Evolutionary conservation across 2,329 filamentous ascomycete genomes (phyloP), one percentile per base, ranked within the genome.

Genomic region (Penicillium sp.): DNA sequence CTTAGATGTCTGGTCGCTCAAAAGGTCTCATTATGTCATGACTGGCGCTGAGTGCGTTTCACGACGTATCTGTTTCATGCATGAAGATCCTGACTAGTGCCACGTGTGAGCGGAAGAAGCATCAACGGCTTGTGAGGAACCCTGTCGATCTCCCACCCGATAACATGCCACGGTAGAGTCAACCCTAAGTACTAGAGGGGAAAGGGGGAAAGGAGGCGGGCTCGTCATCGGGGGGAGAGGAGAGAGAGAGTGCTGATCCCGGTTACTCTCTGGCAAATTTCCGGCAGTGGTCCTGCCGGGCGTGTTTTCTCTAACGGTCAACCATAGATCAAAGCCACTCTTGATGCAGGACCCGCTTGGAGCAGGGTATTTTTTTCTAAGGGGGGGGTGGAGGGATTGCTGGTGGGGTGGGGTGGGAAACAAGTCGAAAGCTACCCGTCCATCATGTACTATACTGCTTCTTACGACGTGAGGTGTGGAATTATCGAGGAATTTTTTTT

Each of bases 51-150:
- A 31, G 43, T 23, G 38, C 34, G 43, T 50, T 43, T 49, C 43
- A 49, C 48, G 31, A 51, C 38, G 51, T 38, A 24, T 45, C 43
- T 57, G 49, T 51, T 57, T 57, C 48, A 62, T 70, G 68, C 67
- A 70, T 69, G 65, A 65, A 63, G 65, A 69, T 69, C 66, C 65
- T 59, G 62, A 67, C 61, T 70, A 70, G 66, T 66, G 66, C 69
- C 69, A 71, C 69, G 67, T 70, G 69, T 63, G 60, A 59, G 57
- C 64, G 49, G 59, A 60, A 60, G 61, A 69, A 71, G 63, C 63
- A 65, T 66, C 65, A 69, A 70, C 68, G 67, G 67, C 65, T 70
- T 70, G 65, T 60, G 64, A 69, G 68, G 64, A 65, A 71, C 65
- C 63, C 60, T 53, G 68, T 66, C 67, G 68, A 70, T 70, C 69